These are phyloP conservation scores for Globisporangium paddicum DNA, from an alignment of 352 stramenopile species.

Conservation along the genomic window DNA sequence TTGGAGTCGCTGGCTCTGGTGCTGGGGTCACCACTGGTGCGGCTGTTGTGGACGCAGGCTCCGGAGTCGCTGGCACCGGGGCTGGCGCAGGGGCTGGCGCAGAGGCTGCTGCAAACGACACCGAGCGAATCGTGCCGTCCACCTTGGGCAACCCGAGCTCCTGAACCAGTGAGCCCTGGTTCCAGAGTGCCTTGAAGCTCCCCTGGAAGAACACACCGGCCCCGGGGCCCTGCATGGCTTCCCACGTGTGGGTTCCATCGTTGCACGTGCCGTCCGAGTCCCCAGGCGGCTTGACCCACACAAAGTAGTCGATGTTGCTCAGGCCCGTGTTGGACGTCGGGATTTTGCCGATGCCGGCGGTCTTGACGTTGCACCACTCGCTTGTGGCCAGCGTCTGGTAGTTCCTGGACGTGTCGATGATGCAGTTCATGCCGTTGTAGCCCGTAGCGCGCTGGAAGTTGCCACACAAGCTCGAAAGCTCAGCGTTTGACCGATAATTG, in stretches of 20 bases:
- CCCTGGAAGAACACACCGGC: slow-evolving; percentile 57
- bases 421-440: slow-evolving; percentile 34
- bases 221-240: slow-evolving; percentile 43
- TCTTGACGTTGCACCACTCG: slow-evolving; percentile 56
- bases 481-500: slow-evolving; percentile 60
- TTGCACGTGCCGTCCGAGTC: slow-evolving; percentile 60
- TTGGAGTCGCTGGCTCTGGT: too few relatives aligned
- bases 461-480: slow-evolving; percentile 41
- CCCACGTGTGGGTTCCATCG: slow-evolving; percentile 20
- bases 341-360: slow-evolving; percentile 36
- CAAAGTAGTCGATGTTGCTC: slow-evolving; percentile 59
- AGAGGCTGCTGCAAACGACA: background rate
- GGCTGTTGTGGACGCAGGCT: too few relatives aligned
- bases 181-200: slow-evolving; percentile 50
- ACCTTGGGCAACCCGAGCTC: slow-evolving; percentile 1
- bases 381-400: slow-evolving; percentile 14
- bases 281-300: slow-evolving; percentile 68
- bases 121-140: background rate
- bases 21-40: too few relatives aligned
- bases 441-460: slow-evolving; percentile 55
- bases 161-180: slow-evolving; percentile 36
- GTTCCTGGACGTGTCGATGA: slow-evolving; percentile 64
- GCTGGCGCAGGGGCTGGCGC: background rate
- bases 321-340: slow-evolving; percentile 42
- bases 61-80: background rate